Evolutionary conservation across 805 yeast species (phyloP), one percentile per base, ranked within the genome.

Genomic region (Yamadazyma ubonensis): DNA sequence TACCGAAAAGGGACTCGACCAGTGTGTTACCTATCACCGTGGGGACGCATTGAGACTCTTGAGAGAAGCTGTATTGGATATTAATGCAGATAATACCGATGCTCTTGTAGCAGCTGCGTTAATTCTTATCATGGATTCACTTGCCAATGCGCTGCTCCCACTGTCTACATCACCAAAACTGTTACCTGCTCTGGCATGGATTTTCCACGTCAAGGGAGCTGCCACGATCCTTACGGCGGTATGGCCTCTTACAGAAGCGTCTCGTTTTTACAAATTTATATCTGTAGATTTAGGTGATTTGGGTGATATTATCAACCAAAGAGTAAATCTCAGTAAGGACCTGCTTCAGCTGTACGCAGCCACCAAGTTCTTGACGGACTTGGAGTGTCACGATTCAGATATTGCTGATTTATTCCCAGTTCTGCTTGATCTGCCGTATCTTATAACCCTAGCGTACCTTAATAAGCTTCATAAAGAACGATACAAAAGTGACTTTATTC

Each of bases 171-270:
- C 70, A 3, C 70, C 79, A 3, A 77, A 75, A 48, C 81, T 89
- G 2, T 61, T 89, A 42, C 95, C 96, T 1, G 90, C 97, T 2
- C 81, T 93, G 3, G 96, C 97, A 0, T 91, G 98, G 98, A 81
- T 91, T 41, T 93, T 87, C 69, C 97, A 91, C 55, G 96, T 91
- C 9, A 86, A 93, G 52, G 98, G 97, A 22, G 96, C 97, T 0
- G 96, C 96, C 5, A 90, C 97, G 0, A 91, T 91, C 39, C 70
- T 91, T 36, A 86, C 96, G 1, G 96, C 96, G 0, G 96, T 90
- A n/a, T 88, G 96, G 89, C 96, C 96, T 3, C 67, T 89, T 39
- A 66, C 73, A 1, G 73, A 68, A 48, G 49, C 67, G 4, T 62
- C 67, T 19, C 45, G 75, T 16, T 69, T 69, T 51, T 67, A 69